A percentile compares a stretch with the other conserved stretches of the same genome.
Conservation (phyloP, 2,329 filamentous ascomycete genomes). For the Fusarium sp. region DNA sequence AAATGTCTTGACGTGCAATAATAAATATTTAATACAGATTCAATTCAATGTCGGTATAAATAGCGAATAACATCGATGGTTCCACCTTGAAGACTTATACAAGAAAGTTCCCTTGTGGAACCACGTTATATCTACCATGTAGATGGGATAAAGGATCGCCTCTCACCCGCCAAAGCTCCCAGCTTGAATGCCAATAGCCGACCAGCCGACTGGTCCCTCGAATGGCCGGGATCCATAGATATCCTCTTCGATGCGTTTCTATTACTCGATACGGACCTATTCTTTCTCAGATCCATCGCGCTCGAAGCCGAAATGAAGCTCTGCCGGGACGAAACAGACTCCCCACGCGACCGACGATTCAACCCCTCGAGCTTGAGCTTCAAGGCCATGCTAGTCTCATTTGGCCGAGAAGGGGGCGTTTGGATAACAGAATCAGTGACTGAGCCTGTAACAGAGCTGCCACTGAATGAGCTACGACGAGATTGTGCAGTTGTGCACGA, state of each 20-base stretch:
- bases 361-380: slow-evolving; percentile 10
- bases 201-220: slow-evolving; percentile 15
- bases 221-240: background rate
- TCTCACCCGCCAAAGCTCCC: slow-evolving; percentile 21
- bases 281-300: background rate
- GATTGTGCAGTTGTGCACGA: background rate
- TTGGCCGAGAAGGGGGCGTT: background rate
- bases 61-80: no score
- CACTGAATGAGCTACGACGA: slow-evolving; percentile 13
- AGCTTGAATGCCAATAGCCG: slow-evolving; percentile 31
- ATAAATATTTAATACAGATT: no score
- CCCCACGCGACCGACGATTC: slow-evolving; percentile 3
- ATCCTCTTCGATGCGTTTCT: slow-evolving; percentile 8
- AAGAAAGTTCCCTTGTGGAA: no score
- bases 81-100: no score
- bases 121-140: no score
- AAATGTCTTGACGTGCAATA: no score
- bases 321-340: background rate
- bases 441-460: background rate
- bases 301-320: background rate
- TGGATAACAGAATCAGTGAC: background rate
- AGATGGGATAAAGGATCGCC: background rate
- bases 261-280: slow-evolving; percentile 1
- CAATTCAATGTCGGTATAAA: no score
- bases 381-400: background rate